Evolutionary conservation across 768 basidiomycete genomes (phyloP), one percentile per base, ranked within the genome.

Genomic region (Boletus pseudo-olivaceus): DNA sequence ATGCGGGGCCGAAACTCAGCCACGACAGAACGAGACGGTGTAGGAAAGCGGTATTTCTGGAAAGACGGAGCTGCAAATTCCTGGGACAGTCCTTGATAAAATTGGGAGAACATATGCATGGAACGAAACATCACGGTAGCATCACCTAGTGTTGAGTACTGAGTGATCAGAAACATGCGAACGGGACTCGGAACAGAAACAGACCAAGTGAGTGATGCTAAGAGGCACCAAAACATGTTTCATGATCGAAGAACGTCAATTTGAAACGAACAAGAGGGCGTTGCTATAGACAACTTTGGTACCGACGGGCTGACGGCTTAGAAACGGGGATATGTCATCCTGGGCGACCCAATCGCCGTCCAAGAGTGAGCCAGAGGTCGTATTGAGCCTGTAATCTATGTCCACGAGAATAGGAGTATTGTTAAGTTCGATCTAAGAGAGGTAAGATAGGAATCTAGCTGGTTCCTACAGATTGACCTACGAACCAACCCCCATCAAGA

Each of bases 181-280:
- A 10, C 35, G 5, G 4, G 9, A 33, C 15, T 26, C 33, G 11
- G 9, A 44, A 34, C 11, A 47, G 11, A 9, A 17, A 42, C 49
- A 5, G 49, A 67, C 70, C 70, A 8, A 71, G 66, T 11, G 59
- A 56, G 51, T 69, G 70, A 40, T 69, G 50, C 70, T 69, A 70
- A 3, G 67, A 63, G 7, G 63, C 49, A 11, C 63, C 70, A 29
- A 70, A 54, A 20, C 56, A 55, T 2, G 65, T 69, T 33, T 66
- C 58, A 1, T 40, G 15, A 7, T 49, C 30, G 17, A 67, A 53
- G 1, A 69, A 27, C 2, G 58, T 60, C 19, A 70, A 12, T 41
- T 69, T 71, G 30, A 67, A 44, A 23, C 62, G 59, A 23, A 63
- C 55, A 19, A 62, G 51, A 17, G 61, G 8, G 45, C 40, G 26